Conservation (phyloP, 441 rosid species). For the Euphorbia schlechtendalii region DNA sequence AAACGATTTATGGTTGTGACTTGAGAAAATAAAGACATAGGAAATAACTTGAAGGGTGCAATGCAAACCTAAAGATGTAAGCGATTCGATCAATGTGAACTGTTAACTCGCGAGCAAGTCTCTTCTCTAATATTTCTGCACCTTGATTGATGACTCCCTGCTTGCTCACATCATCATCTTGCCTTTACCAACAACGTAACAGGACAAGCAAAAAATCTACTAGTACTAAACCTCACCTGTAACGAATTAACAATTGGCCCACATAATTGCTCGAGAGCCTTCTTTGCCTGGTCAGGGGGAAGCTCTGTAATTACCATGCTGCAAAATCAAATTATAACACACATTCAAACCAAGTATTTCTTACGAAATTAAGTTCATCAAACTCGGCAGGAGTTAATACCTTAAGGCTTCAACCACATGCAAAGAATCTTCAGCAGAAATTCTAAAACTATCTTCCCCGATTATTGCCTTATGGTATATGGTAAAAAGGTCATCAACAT, state of each 20-base stretch:
- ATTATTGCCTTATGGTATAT: conserved; percentile 77
- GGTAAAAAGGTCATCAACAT: conserved; percentile 68
- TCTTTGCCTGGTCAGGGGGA: conserved; percentile 82
- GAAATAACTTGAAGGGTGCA: conserved; percentile 12
- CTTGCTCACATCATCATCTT: conserved; percentile 22
- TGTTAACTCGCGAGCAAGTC: conserved; percentile 86
- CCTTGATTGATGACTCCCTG: conserved; percentile 80
- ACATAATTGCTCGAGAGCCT: conserved; percentile 79
- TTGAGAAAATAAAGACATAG: conserved; percentile 12
- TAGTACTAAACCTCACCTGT: conserved; percentile 48
- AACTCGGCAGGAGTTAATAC: conserved; percentile 29
- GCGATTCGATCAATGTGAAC: conserved; percentile 96
- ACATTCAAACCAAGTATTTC: conserved; percentile 22
- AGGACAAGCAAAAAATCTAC: conserved; percentile 17
- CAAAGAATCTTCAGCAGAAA: conserved; percentile 87
- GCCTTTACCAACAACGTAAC: conserved; percentile 19
- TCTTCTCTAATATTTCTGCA: conserved; percentile 74
- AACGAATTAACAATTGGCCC: conserved; percentile 77
- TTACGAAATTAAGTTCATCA: conserved; percentile 11
- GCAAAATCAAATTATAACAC: conserved; percentile 30
- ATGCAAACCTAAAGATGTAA: conserved; percentile 80
- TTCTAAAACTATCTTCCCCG: conserved; percentile 80
- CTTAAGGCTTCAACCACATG: conserved; percentile 94
- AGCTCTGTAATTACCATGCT: conserved; percentile 96
- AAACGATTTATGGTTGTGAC: conserved; percentile 24